Base-by-base conservation (phyloP, 148 eudicot genomes). In the Fagopyrum homotropicum region DNA sequence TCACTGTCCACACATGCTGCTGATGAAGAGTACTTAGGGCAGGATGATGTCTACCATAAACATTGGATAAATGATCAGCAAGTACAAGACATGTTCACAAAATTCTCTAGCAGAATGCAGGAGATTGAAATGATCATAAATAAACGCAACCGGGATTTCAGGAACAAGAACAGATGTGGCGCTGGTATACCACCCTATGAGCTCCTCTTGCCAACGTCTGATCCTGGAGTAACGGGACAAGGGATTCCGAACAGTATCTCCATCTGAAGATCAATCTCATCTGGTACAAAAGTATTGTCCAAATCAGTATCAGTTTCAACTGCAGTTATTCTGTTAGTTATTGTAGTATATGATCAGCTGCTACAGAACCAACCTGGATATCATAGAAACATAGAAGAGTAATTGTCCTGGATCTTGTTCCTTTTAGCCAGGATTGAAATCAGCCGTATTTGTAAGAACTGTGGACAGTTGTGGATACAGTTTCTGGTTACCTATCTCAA, bases 181-280 rank as follows among this genome's bases (percentile, higher is more conserved):
- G 99, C 94, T 26, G 99, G 99, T 40, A 83, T 92, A 60, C 91
- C 94, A 73, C 94, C 99, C 0, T 95, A 95, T 80, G 99, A 95
- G 75, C 84, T 92, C 80, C 93, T 95, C 59, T 64, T 89, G n/a
- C 99, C 96, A 3, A 82, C 92, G 1, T 95, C 99, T 2, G 87
- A 83, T 15, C 91, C 88, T 4, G 99, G 99, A 2, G 99, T 95
- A 35, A 95, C 99, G 0, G 97, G 94, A 11, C 89, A 94, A 14
- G 99, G 99, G 3, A 73, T 95, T 70, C 99, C 99, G 16, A 95
- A 92, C 80, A 95, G 96, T 80, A 86, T 95, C 50, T 90, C 97
- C 3, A 92, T 94, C 52, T 94, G 84, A 91, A 16, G 16, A 16
- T 47, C 52, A 6, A 22, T 17, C 15, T 19, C 40, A 0, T n/a